Conservation (phyloP, 1,284 basidiomycete species). For the Ustilago xerochloae region DNA sequence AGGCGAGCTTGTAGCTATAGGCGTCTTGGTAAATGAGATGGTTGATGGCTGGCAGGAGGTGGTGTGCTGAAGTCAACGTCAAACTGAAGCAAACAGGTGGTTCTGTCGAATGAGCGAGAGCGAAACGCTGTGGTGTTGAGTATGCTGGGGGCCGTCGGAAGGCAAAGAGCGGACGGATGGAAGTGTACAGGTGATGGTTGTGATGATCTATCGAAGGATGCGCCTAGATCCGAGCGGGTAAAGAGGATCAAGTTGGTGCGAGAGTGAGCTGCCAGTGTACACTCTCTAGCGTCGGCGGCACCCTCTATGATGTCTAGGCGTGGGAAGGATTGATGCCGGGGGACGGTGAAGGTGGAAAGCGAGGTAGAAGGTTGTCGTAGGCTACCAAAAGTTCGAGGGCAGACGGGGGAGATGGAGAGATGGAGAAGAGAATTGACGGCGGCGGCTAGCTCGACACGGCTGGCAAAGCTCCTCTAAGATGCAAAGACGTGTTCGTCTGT, state of each 20-base stretch:
- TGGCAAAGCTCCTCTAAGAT: too few relatives aligned
- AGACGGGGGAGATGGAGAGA: neutral
- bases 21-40: neutral
- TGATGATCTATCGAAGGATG: too few relatives aligned
- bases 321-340: neutral
- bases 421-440: neutral
- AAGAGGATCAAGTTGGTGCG: neutral
- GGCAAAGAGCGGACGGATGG: too few relatives aligned
- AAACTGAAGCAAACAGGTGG: too few relatives aligned
- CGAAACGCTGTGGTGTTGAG: too few relatives aligned
- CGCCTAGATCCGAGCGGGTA: neutral
- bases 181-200: too few relatives aligned
- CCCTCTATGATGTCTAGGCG: neutral
- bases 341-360: neutral
- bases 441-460: neutral
- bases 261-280: neutral
- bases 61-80: too few relatives aligned
- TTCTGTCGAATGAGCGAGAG: too few relatives aligned
- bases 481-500: too few relatives aligned
- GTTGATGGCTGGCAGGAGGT: too few relatives aligned
- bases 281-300: neutral
- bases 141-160: too few relatives aligned
- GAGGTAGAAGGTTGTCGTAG: neutral
- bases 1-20: neutral
- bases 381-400: neutral